Conservation (phyloP, 805 yeast genomes). For the Lachancea nothofagi region DNA sequence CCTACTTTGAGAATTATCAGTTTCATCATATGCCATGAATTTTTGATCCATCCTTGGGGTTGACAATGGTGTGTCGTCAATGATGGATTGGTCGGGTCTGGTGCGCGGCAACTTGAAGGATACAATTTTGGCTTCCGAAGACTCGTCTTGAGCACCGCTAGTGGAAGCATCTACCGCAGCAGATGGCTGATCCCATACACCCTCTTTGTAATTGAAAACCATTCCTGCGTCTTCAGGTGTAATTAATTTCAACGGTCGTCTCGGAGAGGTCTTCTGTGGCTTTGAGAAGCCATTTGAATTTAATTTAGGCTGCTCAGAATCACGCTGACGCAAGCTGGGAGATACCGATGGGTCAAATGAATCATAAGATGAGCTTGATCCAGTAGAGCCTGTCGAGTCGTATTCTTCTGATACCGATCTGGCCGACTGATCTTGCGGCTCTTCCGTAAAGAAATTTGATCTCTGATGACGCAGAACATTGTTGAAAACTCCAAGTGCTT, state of each 20-base stretch:
- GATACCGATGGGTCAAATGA: conserved; percentile 6
- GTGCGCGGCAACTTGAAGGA: conserved; percentile 10
- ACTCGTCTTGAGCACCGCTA: conserved; percentile 18
- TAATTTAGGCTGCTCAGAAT: conserved; percentile 2
- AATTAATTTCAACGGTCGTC: conserved; percentile 13
- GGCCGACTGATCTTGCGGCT: background rate
- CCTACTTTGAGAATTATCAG: conserved; percentile 1
- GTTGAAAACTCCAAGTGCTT: conserved; percentile 27
- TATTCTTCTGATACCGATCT: conserved; percentile 4
- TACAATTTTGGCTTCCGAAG: conserved; percentile 5
- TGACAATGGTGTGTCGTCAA: conserved; percentile 26
- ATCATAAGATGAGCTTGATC: conserved; percentile 9
- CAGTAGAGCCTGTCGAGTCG: conserved; percentile 3
- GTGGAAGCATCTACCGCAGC: conserved; percentile 19
- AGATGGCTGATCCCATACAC: conserved; percentile 26
- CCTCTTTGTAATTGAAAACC: conserved; percentile 22
- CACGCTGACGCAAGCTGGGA: conserved; percentile 7
- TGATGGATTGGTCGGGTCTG: conserved; percentile 7
- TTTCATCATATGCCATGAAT: background rate
- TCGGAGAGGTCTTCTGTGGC: conserved; percentile 1
- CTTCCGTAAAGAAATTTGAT: conserved; percentile 15
- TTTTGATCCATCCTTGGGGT: conserved; percentile 23
- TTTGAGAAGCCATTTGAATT: background rate
- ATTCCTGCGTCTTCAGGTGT: conserved; percentile 27
- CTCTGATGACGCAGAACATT: conserved; percentile 24